phyloP scores from a whole-genome alignment of 371 early-diverging fungal genomes.

The Chytridiales sp. region DNA sequence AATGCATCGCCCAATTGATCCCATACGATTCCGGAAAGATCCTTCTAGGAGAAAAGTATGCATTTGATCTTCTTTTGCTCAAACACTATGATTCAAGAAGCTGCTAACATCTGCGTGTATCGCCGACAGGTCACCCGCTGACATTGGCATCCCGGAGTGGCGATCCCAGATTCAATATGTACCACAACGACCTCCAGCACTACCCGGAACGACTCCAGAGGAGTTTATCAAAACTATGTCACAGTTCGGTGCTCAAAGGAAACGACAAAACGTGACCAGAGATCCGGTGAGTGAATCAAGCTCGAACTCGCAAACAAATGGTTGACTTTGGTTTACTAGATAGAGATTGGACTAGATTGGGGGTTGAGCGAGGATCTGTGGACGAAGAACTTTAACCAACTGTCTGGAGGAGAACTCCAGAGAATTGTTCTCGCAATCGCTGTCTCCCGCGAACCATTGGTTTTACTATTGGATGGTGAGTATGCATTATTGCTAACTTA shows the following conservation, averaged over 20 bases:
- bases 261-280: constrained; percentile 30
- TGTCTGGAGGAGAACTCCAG: constrained; percentile 90
- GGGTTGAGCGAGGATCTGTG: constrained; percentile 58
- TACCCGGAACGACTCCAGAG: constrained; percentile 73
- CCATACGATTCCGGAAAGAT: constrained; percentile 63
- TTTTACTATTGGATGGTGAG: constrained; percentile 80
- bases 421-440: constrained; percentile 79
- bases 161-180: constrained; percentile 80
- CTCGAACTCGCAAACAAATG: not conserved
- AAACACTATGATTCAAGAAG: not conserved
- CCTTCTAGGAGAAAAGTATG: constrained; percentile 56
- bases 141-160: constrained; percentile 67
- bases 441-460: constrained; percentile 73
- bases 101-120: no score
- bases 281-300: constrained; percentile 9
- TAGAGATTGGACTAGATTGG: constrained; percentile 17
- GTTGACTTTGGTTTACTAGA: no score
- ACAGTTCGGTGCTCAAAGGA: constrained; percentile 58
- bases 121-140: constrained; percentile 1
- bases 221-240: constrained; percentile 64
- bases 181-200: constrained; percentile 75
- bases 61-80: not conserved
- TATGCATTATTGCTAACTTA: not conserved
- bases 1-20: constrained; percentile 76
- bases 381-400: constrained; percentile 68